phyloP scores from a whole-genome alignment of 306 rosid species.

The Medicago arabica region DNA sequence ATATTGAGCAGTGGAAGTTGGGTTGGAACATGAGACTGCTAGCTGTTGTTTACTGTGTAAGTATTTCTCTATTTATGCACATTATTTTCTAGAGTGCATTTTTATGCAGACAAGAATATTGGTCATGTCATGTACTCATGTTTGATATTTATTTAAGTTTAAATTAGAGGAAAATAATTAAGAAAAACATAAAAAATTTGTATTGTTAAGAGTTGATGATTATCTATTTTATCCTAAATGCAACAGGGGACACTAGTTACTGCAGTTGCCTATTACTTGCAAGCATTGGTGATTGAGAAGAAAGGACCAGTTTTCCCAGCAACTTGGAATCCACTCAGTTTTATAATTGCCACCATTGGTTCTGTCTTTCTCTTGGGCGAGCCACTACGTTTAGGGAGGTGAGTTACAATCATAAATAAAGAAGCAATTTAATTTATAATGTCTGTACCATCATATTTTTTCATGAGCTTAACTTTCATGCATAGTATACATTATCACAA shows the following conservation, averaged over 20 bases:
- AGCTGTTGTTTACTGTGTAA: conserved; percentile 55
- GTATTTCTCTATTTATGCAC: conserved; percentile 10
- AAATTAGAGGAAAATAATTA: neutral
- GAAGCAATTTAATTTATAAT: too few relatives aligned
- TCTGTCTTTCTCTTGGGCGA: conserved; percentile 54
- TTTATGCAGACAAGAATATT: neutral
- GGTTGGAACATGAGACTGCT: conserved; percentile 57
- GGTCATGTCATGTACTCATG: neutral
- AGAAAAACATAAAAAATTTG: neutral
- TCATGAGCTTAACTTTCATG: too few relatives aligned
- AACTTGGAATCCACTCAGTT: conserved; percentile 59
- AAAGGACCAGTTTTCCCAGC: conserved; percentile 58
- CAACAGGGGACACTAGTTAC: conserved; percentile 53
- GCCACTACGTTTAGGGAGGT: conserved; percentile 54
- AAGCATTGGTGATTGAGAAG: conserved; percentile 50
- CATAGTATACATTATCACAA: too few relatives aligned
- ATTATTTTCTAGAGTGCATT: neutral
- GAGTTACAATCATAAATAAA: neutral
- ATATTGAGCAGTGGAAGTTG: conserved; percentile 59
- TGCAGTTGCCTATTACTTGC: conserved; percentile 43
- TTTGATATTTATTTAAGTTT: neutral
- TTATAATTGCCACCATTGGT: conserved; percentile 50
- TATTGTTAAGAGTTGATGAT: neutral
- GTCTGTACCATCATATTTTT: too few relatives aligned
- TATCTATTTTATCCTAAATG: neutral